Conservation (phyloP, 225 moss, liverwort and hornwort genomes). For the Rhytidiadelphus loreus region DNA sequence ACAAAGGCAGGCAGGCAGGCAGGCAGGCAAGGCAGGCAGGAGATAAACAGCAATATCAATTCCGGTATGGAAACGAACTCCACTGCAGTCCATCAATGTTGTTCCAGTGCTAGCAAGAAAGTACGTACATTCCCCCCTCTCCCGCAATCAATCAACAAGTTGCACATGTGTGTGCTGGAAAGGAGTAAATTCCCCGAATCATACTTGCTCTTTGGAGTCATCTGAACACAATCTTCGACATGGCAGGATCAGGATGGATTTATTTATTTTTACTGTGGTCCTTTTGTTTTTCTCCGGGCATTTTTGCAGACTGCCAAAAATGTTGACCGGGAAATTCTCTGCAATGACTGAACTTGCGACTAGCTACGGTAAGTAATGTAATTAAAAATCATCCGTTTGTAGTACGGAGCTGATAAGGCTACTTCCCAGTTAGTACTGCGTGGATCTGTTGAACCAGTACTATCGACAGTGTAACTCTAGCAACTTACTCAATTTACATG, state of each 20-base stretch:
- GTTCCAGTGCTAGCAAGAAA: not conserved
- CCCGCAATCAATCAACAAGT: not conserved
- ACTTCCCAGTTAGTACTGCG: not conserved
- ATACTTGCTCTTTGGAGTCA: constrained; percentile 7
- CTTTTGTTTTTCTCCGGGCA: not conserved
- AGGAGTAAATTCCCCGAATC: constrained; percentile 24
- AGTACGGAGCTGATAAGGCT: not conserved
- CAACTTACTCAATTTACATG: not conserved
- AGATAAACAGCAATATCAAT: not conserved
- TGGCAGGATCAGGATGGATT: not conserved
- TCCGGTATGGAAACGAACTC: not conserved
- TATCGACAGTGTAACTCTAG: not conserved
- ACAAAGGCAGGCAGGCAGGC: not conserved
- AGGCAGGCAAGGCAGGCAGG: not conserved
- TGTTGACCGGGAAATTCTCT: constrained; percentile 14
- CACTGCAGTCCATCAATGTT: not conserved
- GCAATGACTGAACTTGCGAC: not conserved
- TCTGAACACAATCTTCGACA: constrained; percentile 20
- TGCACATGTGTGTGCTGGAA: constrained; percentile 21
- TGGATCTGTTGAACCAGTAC: not conserved
- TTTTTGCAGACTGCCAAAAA: not conserved
- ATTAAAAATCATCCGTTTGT: not conserved
- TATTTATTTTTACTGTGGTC: not conserved
- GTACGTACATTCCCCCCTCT: not conserved
- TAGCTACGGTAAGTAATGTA: not conserved